phyloP scores from a whole-genome alignment of 2,329 filamentous ascomycete genomes.

The Talaromyces sp. region DNA sequence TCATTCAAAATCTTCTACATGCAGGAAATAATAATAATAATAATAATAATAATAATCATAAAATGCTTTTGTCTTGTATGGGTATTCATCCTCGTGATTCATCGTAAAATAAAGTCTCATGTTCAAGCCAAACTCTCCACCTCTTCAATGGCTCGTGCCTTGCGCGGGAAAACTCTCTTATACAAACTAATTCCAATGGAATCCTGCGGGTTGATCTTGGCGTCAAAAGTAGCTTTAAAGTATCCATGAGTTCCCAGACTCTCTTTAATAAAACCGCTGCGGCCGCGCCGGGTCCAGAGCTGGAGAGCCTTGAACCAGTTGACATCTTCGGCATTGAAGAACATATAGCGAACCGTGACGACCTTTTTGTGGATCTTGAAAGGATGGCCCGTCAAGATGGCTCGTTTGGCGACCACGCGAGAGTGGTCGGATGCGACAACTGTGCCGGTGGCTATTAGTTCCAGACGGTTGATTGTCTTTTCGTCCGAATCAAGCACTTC shows the following conservation, averaged over 20 bases:
- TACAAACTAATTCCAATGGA: constrained; percentile 85
- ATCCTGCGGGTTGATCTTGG: constrained; percentile 91
- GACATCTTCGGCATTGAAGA: constrained; percentile 94
- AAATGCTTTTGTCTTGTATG: not conserved
- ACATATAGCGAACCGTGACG: constrained; percentile 98
- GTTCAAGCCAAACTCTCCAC: constrained; percentile 8
- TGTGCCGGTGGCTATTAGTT: constrained; percentile 81
- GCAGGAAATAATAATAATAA: not conserved
- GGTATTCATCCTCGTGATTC: constrained; percentile 6
- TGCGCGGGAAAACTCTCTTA: constrained; percentile 77
- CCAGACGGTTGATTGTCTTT: constrained; percentile 46
- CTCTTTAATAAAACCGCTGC: constrained; percentile 91
- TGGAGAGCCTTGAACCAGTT: constrained; percentile 97
- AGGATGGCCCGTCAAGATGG: constrained; percentile 90
- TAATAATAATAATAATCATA: not conserved
- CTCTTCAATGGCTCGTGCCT: constrained; percentile 48
- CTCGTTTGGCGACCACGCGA: constrained; percentile 86
- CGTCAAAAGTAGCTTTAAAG: constrained; percentile 98
- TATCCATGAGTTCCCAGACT: constrained; percentile 95
- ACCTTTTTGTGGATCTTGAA: constrained; percentile 99
- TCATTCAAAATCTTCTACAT: not conserved
- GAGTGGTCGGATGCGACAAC: constrained; percentile 67
- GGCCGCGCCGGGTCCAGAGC: constrained; percentile 84
- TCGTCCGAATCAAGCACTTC: constrained; percentile 41
- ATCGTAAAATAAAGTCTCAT: not conserved